Conservation (phyloP, 805 yeast genomes). For the Jamesozyma jinghongensis region DNA sequence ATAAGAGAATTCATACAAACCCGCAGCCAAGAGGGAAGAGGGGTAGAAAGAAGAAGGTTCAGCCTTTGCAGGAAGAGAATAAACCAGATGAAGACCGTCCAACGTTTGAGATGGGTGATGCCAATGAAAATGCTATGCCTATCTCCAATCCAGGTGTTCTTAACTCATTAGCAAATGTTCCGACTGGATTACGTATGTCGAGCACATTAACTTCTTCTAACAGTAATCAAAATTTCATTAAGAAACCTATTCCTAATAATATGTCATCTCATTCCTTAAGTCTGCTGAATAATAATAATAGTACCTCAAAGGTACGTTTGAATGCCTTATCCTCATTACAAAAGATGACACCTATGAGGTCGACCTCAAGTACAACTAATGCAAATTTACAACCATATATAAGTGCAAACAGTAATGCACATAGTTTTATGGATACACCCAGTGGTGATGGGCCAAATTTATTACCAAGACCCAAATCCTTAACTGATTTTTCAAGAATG, state of each 20-base stretch:
- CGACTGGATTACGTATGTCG: neutral
- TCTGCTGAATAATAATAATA: conserved; percentile 3
- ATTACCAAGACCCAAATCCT: conserved; percentile 20
- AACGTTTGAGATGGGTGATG: conserved; percentile 7
- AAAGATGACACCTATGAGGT: conserved; percentile 48
- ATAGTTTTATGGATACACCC: conserved; percentile 13
- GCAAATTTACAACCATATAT: neutral
- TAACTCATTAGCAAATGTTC: neutral
- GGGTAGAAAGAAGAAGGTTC: conserved; percentile 33
- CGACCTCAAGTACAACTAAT: neutral
- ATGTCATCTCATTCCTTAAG: conserved; percentile 2
- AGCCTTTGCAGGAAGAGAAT: neutral
- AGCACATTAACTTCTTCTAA: neutral
- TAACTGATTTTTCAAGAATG: conserved; percentile 14
- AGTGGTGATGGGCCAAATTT: conserved; percentile 3
- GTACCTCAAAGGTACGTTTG: conserved; percentile 18
- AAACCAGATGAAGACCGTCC: neutral
- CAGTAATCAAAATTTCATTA: neutral
- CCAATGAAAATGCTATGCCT: neutral
- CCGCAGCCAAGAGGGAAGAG: conserved; percentile 59
- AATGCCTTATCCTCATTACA: conserved; percentile 44
- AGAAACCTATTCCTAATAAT: conserved; percentile 1
- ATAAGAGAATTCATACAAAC: conserved; percentile 61
- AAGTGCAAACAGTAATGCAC: neutral
- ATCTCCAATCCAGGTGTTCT: neutral